phyloP scores from a whole-genome alignment of 495 filamentous ascomycete genomes.

The Talaromyces stipitatus region DNA sequence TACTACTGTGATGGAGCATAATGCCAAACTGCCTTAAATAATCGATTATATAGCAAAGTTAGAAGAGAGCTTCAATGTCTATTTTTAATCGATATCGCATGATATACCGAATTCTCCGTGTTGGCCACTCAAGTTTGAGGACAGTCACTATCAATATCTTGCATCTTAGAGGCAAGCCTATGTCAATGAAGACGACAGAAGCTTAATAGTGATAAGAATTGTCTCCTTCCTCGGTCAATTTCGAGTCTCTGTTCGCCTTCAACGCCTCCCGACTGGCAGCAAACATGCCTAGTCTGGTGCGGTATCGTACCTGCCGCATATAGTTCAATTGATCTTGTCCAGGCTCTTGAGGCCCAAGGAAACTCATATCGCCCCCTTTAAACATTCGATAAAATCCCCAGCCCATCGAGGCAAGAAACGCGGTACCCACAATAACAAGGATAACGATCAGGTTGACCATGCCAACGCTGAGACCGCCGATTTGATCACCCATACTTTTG shows the following conservation, averaged over 20 bases:
- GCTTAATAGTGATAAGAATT: background rate
- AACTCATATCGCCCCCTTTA: background rate
- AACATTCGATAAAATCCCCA: background rate
- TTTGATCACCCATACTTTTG: background rate
- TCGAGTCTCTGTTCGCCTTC: background rate
- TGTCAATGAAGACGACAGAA: background rate
- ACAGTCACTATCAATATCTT: background rate
- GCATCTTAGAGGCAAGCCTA: background rate
- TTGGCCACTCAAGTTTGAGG: background rate
- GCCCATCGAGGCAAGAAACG: background rate
- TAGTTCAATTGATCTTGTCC: constrained; percentile 2
- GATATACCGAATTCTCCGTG: no score
- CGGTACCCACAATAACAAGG: constrained; percentile 1
- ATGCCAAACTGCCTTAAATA: no score
- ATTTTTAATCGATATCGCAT: no score
- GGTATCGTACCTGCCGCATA: constrained; percentile 6
- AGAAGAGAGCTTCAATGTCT: no score
- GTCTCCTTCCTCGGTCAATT: background rate
- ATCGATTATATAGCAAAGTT: no score
- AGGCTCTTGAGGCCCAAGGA: background rate
- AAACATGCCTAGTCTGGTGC: background rate
- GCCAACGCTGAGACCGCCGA: constrained; percentile 3
- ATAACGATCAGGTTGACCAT: constrained; percentile 7
- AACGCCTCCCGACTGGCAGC: background rate
- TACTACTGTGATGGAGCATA: no score